A percentile compares a stretch with the other conserved stretches of the same genome.
Conservation (phyloP, 139 green algal genomes). For the Raphidocelis subcapitata region DNA sequence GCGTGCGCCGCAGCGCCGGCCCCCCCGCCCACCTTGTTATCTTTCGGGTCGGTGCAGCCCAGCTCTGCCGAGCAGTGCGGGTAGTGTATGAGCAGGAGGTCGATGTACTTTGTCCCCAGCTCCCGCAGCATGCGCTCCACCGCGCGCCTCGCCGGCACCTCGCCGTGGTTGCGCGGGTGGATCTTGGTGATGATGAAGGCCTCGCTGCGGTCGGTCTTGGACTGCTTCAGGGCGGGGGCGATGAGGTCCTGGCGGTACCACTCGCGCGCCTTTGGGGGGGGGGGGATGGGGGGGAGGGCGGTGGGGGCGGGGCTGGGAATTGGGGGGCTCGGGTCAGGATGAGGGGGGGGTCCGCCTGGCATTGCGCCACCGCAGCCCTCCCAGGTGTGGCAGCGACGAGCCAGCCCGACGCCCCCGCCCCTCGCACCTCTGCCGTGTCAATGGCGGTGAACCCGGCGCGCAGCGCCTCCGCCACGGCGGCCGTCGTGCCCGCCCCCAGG, state of each 20-base stretch:
- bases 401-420: no score
- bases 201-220: slow-evolving; percentile 30
- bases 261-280: slow-evolving; percentile 48
- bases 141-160: slow-evolving; percentile 40
- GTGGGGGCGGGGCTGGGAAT: neutral
- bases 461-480: slow-evolving; percentile 60
- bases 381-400: no score
- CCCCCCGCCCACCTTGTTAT: neutral
- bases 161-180: slow-evolving; percentile 73
- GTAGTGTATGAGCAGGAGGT: slow-evolving; percentile 89
- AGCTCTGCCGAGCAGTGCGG: slow-evolving; percentile 45
- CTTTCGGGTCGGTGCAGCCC: no score
- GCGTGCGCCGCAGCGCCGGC: no score
- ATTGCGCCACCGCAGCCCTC: no score
- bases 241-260: slow-evolving; percentile 86
- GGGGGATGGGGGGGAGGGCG: neutral
- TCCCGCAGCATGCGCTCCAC: slow-evolving; percentile 41
- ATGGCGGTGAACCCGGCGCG: slow-evolving; percentile 64
- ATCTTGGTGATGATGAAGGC: slow-evolving; percentile 87
- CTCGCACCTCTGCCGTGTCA: slow-evolving; percentile 66
- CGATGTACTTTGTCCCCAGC: slow-evolving; percentile 65
- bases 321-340: neutral
- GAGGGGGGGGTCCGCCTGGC: no score
- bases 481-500: slow-evolving; percentile 47
- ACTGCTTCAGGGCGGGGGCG: slow-evolving; percentile 43